Percentiles rank a stretch among this genome's conserved stretches.
These are phyloP conservation scores for Cladosporium austrohemisphaericum DNA, from an alignment of 2,329 filamentous ascomycete genomes.

Conservation along the genomic window DNA sequence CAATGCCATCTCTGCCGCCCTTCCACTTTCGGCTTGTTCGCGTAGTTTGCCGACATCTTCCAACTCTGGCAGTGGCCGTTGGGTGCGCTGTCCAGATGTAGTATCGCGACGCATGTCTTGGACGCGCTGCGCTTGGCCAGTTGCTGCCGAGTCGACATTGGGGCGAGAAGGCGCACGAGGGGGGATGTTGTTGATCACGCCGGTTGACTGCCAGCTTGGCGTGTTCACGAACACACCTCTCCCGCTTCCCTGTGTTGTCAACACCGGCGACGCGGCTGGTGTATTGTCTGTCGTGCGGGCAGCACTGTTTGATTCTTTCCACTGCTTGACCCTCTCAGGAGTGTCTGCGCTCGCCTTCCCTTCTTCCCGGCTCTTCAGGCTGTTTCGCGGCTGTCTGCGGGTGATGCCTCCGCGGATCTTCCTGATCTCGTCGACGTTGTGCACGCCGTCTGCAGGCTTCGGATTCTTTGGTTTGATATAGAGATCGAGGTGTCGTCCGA, in stretches of 20 bases:
- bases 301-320: constrained; percentile 13
- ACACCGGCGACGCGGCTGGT: constrained; percentile 15
- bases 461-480: constrained; percentile 94
- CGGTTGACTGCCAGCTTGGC: constrained; percentile 70
- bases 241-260: constrained; percentile 16
- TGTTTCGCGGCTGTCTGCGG: constrained; percentile 68
- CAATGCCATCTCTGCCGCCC: constrained; percentile 79
- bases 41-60: constrained; percentile 27
- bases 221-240: constrained; percentile 44
- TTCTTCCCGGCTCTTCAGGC: constrained; percentile 22
- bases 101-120: constrained; percentile 29
- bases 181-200: constrained; percentile 72
- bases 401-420: constrained; percentile 83
- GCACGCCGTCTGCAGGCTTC: constrained; percentile 78
- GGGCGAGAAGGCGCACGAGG: constrained; percentile 26
- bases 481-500: constrained; percentile 88
- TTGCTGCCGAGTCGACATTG: constrained; percentile 29
- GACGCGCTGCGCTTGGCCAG: constrained; percentile 27
- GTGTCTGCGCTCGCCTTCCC: constrained; percentile 11
- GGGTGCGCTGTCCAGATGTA: constrained; percentile 21
- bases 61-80: constrained; percentile 52
- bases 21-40: constrained; percentile 73
- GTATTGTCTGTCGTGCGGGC: constrained; percentile 22
- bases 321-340: constrained; percentile 2
- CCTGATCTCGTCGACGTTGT: constrained; percentile 84